Conservation (phyloP, 768 basidiomycete genomes). For the Amanita inopinata region DNA sequence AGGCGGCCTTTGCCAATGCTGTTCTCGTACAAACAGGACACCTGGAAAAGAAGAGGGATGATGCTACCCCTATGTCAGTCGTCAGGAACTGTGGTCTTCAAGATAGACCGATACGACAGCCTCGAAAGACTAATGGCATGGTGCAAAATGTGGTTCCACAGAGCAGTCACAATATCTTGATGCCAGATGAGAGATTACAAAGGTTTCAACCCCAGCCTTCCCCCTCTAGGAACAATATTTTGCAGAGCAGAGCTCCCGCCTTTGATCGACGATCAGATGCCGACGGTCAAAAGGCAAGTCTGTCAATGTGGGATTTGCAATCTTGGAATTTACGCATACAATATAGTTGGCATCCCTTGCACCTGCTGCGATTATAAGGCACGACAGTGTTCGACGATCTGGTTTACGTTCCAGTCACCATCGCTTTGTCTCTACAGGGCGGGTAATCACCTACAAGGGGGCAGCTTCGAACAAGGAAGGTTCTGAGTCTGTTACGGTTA, state of each 20-base stretch:
- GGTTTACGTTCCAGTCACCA: not conserved
- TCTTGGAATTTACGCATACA: not conserved
- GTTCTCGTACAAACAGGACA: slow-evolving; percentile 2
- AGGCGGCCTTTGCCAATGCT: slow-evolving; percentile 3
- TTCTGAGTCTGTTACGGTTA: too few relatives aligned
- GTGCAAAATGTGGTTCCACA: too few relatives aligned
- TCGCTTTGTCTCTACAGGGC: not conserved
- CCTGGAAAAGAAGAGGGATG: not conserved
- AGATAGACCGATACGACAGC: too few relatives aligned
- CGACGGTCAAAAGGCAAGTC: not conserved
- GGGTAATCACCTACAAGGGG: not conserved
- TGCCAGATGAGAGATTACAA: too few relatives aligned
- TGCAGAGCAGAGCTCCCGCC: slow-evolving; percentile 4
- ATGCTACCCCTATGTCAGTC: too few relatives aligned
- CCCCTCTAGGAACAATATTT: not conserved
- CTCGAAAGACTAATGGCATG: too few relatives aligned
- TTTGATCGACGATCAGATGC: not conserved
- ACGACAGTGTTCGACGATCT: not conserved
- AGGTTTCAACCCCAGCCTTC: not conserved
- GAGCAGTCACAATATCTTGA: too few relatives aligned
- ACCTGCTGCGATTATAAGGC: slow-evolving; percentile 2
- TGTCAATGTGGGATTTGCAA: not conserved
- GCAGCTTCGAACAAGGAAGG: not conserved
- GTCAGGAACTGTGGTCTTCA: too few relatives aligned
- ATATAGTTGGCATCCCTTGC: slow-evolving; percentile 1